Percentiles rank a stretch among this genome's conserved stretches.
Evolutionary conservation across 23 red algal species (phyloP).

Genomic region (Agarophyton chilense): DNA sequence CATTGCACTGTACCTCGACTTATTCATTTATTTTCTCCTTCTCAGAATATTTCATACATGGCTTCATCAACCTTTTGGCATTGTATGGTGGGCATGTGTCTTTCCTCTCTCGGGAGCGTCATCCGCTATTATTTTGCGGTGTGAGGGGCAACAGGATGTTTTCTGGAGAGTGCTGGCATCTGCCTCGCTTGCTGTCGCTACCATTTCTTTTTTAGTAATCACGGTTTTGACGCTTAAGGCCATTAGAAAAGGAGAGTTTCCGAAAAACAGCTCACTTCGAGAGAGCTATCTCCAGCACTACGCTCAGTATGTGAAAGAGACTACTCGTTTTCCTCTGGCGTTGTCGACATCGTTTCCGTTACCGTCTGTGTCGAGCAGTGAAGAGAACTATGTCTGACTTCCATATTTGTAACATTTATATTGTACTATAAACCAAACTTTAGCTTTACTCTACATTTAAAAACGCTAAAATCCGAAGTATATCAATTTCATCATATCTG

Average conservation of each 20-base stretch:
- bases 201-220: background rate
- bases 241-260: background rate
- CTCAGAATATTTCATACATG: slow-evolving; percentile 10
- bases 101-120: slow-evolving; percentile 9
- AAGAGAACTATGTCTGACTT: background rate
- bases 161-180: background rate
- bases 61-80: background rate
- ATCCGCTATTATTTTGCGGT: slow-evolving; percentile 7
- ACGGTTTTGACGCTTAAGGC: background rate
- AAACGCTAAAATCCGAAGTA: too few species aligned
- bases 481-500: too few species aligned
- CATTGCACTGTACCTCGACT: background rate
- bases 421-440: too few species aligned
- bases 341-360: background rate
- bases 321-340: background rate
- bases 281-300: background rate
- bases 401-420: background rate
- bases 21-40: slow-evolving; percentile 5
- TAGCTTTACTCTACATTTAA: background rate
- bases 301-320: background rate
- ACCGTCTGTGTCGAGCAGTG: background rate
- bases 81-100: slow-evolving; percentile 35
- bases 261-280: background rate
- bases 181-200: background rate
- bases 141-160: background rate